phyloP scores from a whole-genome alignment of 371 early-diverging fungal genomes.

The Actinomortierella ambigua region DNA sequence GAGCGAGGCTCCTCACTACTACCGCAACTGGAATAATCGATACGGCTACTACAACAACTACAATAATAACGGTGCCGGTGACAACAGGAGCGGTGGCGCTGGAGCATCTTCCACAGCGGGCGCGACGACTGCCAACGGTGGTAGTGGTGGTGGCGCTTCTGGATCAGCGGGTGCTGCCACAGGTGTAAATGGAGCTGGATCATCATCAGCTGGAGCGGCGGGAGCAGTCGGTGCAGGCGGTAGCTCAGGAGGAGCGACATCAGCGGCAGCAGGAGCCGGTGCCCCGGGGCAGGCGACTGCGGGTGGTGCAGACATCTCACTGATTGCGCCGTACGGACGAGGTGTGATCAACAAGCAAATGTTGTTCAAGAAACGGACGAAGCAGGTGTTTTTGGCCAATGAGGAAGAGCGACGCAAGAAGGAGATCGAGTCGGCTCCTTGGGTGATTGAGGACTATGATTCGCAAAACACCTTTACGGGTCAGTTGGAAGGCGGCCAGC shows the following conservation, averaged over 20 bases:
- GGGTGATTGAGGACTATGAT: conserved; percentile 82
- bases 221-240: conserved; percentile 6
- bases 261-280: conserved; percentile 1
- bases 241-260: not conserved
- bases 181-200: conserved; percentile 2
- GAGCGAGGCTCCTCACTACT: conserved; percentile 48
- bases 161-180: conserved; percentile 3
- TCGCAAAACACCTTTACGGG: conserved; percentile 69
- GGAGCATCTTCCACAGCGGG: conserved; percentile 16
- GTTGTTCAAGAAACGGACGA: conserved; percentile 83
- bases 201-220: not conserved
- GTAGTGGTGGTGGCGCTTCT: not conserved
- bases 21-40: conserved; percentile 17
- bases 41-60: conserved; percentile 29
- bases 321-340: conserved; percentile 81
- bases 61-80: conserved; percentile 31
- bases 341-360: conserved; percentile 80
- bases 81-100: conserved; percentile 12
- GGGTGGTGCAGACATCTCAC: conserved; percentile 68
- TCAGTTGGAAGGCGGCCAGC: conserved; percentile 79
- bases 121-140: conserved; percentile 4
- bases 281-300: conserved; percentile 49
- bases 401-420: conserved; percentile 72
- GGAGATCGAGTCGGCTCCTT: conserved; percentile 77
- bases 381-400: conserved; percentile 77